Conservation (phyloP, 2,329 filamentous ascomycete genomes). For the Fusarium proliferatum region DNA sequence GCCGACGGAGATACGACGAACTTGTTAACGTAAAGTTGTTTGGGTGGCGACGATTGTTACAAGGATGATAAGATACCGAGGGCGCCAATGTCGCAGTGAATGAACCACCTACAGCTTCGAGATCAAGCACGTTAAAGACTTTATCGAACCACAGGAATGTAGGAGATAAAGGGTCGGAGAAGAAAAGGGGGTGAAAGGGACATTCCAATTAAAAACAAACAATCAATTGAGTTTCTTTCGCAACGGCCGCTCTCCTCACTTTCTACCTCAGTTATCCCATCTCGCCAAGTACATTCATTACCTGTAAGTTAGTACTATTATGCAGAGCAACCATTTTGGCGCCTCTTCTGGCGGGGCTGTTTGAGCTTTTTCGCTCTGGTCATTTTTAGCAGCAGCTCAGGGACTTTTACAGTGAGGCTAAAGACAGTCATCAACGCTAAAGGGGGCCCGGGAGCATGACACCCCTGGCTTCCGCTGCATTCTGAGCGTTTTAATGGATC, state of each 20-base stretch:
- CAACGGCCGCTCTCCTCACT: conserved; percentile 19
- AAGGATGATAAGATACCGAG: conserved; percentile 33
- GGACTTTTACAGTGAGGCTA: conserved; percentile 26
- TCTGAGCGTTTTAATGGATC: conserved; percentile 26
- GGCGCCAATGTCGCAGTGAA: conserved; percentile 34
- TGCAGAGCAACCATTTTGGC: conserved; percentile 18
- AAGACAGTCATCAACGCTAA: conserved; percentile 24
- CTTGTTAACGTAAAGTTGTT: conserved; percentile 32
- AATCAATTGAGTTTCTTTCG: conserved; percentile 32
- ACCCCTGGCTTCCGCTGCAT: conserved; percentile 22
- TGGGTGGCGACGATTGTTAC: conserved; percentile 27
- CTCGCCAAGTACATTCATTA: conserved; percentile 27
- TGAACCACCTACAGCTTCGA: conserved; percentile 28
- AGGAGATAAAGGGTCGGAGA: conserved; percentile 11
- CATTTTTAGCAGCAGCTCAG: conserved; percentile 16
- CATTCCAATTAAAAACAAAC: conserved; percentile 3
- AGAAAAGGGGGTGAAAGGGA: conserved; percentile 18
- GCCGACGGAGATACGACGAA: conserved; percentile 11
- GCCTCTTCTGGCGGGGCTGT: conserved; percentile 26
- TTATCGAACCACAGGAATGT: conserved; percentile 38
- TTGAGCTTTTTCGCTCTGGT: conserved; percentile 1
- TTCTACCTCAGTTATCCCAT: not conserved
- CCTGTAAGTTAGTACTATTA: not conserved
- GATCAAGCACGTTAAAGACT: conserved; percentile 28
- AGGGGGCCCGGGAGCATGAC: conserved; percentile 18